These are phyloP conservation scores for Podospora conica DNA, from an alignment of 495 filamentous ascomycete species.

Conservation along the genomic window DNA sequence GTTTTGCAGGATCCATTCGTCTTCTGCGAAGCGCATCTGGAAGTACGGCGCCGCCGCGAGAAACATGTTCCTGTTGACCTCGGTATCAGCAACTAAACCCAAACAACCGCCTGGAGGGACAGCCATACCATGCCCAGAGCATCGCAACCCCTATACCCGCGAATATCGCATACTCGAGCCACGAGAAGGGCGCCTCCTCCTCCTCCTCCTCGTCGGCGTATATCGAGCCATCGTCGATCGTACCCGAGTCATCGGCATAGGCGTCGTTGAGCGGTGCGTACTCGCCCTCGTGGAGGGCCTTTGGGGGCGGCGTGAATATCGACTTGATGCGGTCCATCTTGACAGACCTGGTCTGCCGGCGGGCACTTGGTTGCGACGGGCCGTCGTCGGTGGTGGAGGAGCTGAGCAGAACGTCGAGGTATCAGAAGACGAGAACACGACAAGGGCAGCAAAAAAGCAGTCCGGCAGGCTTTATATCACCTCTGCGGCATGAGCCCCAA, in stretches of 20 bases:
- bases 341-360: neutral
- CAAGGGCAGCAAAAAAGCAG: neutral
- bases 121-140: constrained; percentile 89
- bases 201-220: constrained; percentile 30
- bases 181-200: constrained; percentile 55
- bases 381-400: constrained; percentile 1
- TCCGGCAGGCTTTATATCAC: constrained; percentile 2
- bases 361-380: neutral
- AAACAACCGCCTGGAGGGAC: neutral
- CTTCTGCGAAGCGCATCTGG: constrained; percentile 67
- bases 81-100: neutral
- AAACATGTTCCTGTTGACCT: constrained; percentile 83
- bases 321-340: constrained; percentile 28
- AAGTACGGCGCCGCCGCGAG: constrained; percentile 93
- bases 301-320: constrained; percentile 19
- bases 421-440: neutral
- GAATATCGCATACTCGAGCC: constrained; percentile 80
- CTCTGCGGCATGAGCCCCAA: constrained; percentile 9
- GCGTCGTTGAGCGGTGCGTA: constrained; percentile 51
- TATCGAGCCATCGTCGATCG: constrained; percentile 29
- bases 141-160: constrained; percentile 82
- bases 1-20: constrained; percentile 63
- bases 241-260: constrained; percentile 27
- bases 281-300: constrained; percentile 36
- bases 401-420: neutral